A percentile compares a stretch with the other conserved stretches of the same genome.
phyloP scores from a whole-genome alignment of 2,329 filamentous ascomycete genomes.

The Neonectria punicea region DNA sequence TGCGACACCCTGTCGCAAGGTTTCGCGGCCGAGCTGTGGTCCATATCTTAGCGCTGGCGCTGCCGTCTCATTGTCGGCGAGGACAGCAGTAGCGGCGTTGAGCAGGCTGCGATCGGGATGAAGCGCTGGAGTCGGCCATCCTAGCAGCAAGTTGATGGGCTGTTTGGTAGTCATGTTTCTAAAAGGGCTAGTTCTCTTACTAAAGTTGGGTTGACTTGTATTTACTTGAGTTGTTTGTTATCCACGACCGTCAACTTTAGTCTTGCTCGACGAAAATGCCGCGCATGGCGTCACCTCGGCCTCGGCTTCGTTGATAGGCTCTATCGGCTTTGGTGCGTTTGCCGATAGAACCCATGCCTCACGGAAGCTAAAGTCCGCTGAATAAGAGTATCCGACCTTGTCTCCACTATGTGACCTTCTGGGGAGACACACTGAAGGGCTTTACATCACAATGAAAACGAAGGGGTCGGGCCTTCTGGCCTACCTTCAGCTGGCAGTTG shows the following conservation, averaged over 20 bases:
- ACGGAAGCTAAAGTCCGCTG: neutral
- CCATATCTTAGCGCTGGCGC: slow-evolving; percentile 4
- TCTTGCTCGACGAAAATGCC: neutral
- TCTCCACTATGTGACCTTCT: neutral
- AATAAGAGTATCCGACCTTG: neutral
- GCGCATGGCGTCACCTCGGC: neutral
- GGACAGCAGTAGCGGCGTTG: neutral
- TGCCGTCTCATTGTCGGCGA: neutral
- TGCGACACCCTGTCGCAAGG: slow-evolving; percentile 1
- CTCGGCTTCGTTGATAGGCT: neutral
- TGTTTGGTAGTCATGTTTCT: neutral
- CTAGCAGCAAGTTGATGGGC: slow-evolving; percentile 1
- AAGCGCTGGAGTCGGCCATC: slow-evolving; percentile 14
- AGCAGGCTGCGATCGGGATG: neutral
- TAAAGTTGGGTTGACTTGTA: neutral
- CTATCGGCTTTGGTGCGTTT: neutral
- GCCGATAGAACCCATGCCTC: neutral
- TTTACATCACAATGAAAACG: neutral
- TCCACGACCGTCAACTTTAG: neutral
- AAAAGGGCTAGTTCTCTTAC: neutral
- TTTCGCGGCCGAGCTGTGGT: slow-evolving; percentile 1
- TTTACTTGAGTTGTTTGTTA: neutral
- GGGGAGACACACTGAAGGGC: neutral
- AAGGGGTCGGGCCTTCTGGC: neutral
- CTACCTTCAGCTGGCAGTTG: neutral